phyloP scores from a whole-genome alignment of 305 asterid genomes.

The Fraxinus paxiana region DNA sequence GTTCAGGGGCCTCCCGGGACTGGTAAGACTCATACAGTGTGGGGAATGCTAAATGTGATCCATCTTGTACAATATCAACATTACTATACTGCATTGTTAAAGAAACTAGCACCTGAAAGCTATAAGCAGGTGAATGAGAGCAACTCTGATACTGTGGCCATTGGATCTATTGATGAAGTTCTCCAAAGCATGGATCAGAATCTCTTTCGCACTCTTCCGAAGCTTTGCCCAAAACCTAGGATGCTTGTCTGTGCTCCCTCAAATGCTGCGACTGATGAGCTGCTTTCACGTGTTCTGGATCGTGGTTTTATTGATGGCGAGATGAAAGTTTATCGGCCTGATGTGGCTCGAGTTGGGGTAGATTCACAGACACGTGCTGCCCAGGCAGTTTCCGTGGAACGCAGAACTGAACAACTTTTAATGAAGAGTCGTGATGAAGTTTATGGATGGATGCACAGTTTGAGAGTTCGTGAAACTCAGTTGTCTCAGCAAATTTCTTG shows the following conservation, averaged over 20 bases:
- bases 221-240: constrained; percentile 96
- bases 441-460: constrained; percentile 81
- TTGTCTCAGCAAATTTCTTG: constrained; percentile 79
- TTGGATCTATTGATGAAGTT: constrained; percentile 96
- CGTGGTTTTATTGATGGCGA: constrained; percentile 99
- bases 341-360: constrained; percentile 96
- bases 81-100: constrained; percentile 88
- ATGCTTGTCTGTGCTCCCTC: constrained; percentile 99
- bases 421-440: constrained; percentile 80
- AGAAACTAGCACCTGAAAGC: constrained; percentile 98
- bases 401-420: constrained; percentile 90
- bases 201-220: constrained; percentile 92
- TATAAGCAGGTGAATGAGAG: constrained; percentile 81
- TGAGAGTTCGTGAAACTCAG: constrained; percentile 72
- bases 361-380: constrained; percentile 99
- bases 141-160: constrained; percentile 58
- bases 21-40: constrained; percentile 97
- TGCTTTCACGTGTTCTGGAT: constrained; percentile 93
- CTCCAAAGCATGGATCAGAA: constrained; percentile 98
- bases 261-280: constrained; percentile 97
- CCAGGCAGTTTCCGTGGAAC: constrained; percentile 96
- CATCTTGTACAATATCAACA: constrained; percentile 99
- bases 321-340: constrained; percentile 97
- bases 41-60: constrained; percentile 99
- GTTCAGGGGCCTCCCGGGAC: constrained; percentile 99